Percentiles rank a stretch among this genome's conserved stretches.
Evolutionary conservation across 2,329 filamentous ascomycete genomes (phyloP).

Genomic region (Fusarium nelsonii): DNA sequence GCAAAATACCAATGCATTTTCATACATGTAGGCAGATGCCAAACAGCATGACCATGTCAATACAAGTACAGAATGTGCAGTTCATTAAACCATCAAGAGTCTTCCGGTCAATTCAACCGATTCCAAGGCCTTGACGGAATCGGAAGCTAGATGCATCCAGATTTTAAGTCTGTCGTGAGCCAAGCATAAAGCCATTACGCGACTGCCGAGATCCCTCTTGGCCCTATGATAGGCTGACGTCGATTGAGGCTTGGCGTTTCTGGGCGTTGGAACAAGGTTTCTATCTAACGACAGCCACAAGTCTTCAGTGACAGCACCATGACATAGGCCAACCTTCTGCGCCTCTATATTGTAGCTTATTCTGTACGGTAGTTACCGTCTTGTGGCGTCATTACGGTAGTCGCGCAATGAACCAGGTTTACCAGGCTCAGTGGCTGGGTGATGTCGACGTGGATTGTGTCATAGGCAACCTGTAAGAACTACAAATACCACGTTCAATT

Average conservation of each 20-base stretch:
- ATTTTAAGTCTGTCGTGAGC: background rate
- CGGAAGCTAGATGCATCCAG: background rate
- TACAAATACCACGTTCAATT: constrained; percentile 7
- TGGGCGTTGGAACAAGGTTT: constrained; percentile 21
- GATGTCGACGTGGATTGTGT: background rate
- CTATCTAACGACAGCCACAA: constrained; percentile 12
- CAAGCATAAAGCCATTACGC: constrained; percentile 8
- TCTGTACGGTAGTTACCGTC: background rate
- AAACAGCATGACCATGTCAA: no score
- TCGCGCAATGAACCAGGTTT: constrained; percentile 12
- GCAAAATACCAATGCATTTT: no score
- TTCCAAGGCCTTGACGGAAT: background rate
- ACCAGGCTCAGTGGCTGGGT: background rate
- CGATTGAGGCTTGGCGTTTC: constrained; percentile 14
- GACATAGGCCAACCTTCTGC: constrained; percentile 27
- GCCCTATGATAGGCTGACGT: constrained; percentile 10
- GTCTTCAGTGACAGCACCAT: background rate
- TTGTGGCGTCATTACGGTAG: constrained; percentile 23
- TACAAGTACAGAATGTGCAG: no score
- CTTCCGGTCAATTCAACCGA: background rate
- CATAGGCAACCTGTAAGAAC: background rate
- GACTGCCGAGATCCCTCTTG: constrained; percentile 17
- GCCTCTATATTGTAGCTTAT: background rate
- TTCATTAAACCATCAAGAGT: background rate
- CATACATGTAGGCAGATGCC: no score